A percentile compares a stretch with the other conserved stretches of the same genome.
phyloP scores from a whole-genome alignment of 2,329 filamentous ascomycete species.

The Cordyceps farinosa region DNA sequence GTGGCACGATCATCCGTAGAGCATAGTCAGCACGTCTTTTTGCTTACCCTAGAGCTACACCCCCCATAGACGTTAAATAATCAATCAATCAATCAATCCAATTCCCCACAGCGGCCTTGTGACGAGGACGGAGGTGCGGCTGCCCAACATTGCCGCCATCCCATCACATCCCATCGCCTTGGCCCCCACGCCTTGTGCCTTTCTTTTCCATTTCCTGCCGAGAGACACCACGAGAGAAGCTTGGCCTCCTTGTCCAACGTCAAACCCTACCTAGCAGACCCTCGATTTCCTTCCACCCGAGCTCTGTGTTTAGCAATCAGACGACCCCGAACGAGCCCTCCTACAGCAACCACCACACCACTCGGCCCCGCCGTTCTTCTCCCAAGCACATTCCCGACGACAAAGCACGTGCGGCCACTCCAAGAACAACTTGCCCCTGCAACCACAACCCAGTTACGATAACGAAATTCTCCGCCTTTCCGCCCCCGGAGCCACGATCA shows the following conservation, averaged over 20 bases:
- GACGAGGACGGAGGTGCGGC: slow-evolving; percentile 1
- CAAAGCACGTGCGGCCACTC: not conserved
- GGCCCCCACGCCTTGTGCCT: not conserved
- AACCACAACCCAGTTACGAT: not conserved
- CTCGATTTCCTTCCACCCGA: no score
- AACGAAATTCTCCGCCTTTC: not conserved
- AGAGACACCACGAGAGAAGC: not conserved
- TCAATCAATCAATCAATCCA: no score
- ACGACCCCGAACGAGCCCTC: no score
- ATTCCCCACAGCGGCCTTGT: slow-evolving; percentile 14
- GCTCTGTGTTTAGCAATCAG: no score
- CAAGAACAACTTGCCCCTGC: not conserved
- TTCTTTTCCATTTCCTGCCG: not conserved
- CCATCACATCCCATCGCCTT: not conserved
- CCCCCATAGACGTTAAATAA: no score
- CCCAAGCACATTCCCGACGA: no score
- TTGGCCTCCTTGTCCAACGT: not conserved
- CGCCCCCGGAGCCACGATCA: not conserved
- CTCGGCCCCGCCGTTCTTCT: no score
- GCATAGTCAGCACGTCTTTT: no score
- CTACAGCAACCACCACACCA: no score
- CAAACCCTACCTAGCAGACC: no score
- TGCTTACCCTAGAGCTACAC: no score
- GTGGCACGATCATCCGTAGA: no score
- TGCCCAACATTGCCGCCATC: slow-evolving; percentile 3